These are phyloP conservation scores for Candida broadrunensis DNA, from an alignment of 805 yeast species.

Conservation along the genomic window DNA sequence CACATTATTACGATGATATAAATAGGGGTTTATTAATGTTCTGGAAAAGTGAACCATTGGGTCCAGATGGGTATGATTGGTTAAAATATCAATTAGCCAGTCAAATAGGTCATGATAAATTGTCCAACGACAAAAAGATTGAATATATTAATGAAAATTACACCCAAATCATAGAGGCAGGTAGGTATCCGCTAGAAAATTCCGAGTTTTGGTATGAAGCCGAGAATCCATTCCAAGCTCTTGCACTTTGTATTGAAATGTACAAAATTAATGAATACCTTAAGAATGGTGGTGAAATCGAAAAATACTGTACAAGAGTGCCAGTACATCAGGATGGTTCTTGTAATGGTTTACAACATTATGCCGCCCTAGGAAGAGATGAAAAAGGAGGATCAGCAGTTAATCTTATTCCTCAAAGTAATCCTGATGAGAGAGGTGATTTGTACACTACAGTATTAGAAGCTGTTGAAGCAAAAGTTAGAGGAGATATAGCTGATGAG, in stretches of 20 bases:
- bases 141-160: slow-evolving; percentile 22
- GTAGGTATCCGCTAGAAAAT: slow-evolving; percentile 20
- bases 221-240: slow-evolving; percentile 39
- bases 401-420: slow-evolving; percentile 24
- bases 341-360: slow-evolving; percentile 46
- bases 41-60: slow-evolving; percentile 35
- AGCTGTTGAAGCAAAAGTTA: slow-evolving; percentile 14
- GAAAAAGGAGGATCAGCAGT: slow-evolving; percentile 36
- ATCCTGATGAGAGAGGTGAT: slow-evolving; percentile 19
- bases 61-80: slow-evolving; percentile 35
- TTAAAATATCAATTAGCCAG: slow-evolving; percentile 38
- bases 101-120: slow-evolving; percentile 26
- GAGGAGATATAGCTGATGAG: slow-evolving; percentile 1
- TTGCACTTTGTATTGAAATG: slow-evolving; percentile 34
- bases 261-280: slow-evolving; percentile 12
- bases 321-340: slow-evolving; percentile 45
- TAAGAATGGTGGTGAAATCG: slow-evolving; percentile 14
- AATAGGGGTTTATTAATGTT: slow-evolving; percentile 33
- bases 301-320: slow-evolving; percentile 23
- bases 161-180: slow-evolving; percentile 22
- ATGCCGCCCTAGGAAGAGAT: slow-evolving; percentile 42
- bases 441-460: slow-evolving; percentile 32
- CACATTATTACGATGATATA: slow-evolving; percentile 35
- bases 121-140: slow-evolving; percentile 20
- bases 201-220: slow-evolving; percentile 33